These are phyloP conservation scores for Lecanosticta acicola DNA, from an alignment of 2,329 filamentous ascomycete species.

Conservation along the genomic window DNA sequence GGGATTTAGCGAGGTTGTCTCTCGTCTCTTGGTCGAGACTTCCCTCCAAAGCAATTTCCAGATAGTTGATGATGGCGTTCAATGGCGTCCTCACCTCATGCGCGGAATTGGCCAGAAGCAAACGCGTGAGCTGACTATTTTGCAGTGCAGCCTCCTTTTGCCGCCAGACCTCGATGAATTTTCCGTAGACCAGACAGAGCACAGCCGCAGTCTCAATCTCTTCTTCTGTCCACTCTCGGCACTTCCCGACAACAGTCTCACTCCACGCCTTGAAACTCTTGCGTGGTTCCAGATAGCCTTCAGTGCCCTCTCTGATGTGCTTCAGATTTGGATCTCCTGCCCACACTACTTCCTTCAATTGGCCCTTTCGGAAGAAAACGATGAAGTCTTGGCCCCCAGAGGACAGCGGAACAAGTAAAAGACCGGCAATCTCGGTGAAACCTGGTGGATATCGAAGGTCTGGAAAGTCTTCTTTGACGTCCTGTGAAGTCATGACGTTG, in stretches of 20 bases:
- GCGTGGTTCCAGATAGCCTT: conserved; percentile 68
- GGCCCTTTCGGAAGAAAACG: conserved; percentile 78
- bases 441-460: conserved; percentile 75
- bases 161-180: conserved; percentile 88
- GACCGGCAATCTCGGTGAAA: conserved; percentile 69
- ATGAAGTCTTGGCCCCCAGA: conserved; percentile 76
- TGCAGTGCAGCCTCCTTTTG: conserved; percentile 82
- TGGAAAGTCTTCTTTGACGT: conserved; percentile 70
- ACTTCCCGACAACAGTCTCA: conserved; percentile 75
- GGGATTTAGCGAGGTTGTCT: conserved; percentile 76
- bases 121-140: conserved; percentile 70
- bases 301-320: conserved; percentile 63
- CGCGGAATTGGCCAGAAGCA: conserved; percentile 80
- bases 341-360: conserved; percentile 73
- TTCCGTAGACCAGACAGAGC: conserved; percentile 79
- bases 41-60: conserved; percentile 85
- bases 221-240: conserved; percentile 81
- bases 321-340: conserved; percentile 84
- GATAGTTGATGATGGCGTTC: conserved; percentile 91
- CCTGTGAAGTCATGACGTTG: conserved; percentile 71
- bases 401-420: conserved; percentile 77
- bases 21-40: conserved; percentile 72
- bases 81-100: conserved; percentile 87
- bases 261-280: conserved; percentile 76
- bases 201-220: conserved; percentile 86